These are phyloP conservation scores for Neurospora sp. DNA, from an alignment of 2,329 filamentous ascomycete genomes.

Conservation along the genomic window DNA sequence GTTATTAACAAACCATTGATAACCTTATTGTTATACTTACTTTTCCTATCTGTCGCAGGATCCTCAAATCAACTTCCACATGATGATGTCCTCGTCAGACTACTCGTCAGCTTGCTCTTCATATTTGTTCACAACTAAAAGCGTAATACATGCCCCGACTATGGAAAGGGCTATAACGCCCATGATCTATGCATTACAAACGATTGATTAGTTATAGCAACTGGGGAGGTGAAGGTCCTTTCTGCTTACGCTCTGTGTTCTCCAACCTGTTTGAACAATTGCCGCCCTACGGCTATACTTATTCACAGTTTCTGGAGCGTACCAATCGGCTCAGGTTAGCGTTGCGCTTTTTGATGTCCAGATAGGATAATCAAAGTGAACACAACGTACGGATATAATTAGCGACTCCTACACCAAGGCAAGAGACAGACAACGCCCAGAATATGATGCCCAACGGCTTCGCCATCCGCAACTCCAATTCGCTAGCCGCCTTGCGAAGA, in stretches of 20 bases:
- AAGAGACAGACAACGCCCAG: slow-evolving; percentile 72
- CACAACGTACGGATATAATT: slow-evolving; percentile 67
- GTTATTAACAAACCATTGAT: neutral
- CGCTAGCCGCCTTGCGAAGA: slow-evolving; percentile 60
- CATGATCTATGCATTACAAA: slow-evolving; percentile 39
- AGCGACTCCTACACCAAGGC: slow-evolving; percentile 63
- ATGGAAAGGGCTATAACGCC: slow-evolving; percentile 52
- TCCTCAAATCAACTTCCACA: neutral
- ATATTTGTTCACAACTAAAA: slow-evolving; percentile 42
- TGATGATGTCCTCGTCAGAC: neutral
- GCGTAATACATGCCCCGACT: slow-evolving; percentile 53
- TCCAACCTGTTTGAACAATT: slow-evolving; percentile 87
- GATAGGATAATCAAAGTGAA: neutral
- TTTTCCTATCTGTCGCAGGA: neutral
- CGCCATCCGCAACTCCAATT: slow-evolving; percentile 65
- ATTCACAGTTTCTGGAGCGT: slow-evolving; percentile 50
- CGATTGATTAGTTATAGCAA: neutral
- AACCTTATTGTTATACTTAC: neutral
- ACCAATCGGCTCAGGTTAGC: neutral
- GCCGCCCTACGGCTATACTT: slow-evolving; percentile 71
- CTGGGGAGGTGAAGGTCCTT: neutral
- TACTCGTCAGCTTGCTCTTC: slow-evolving; percentile 16
- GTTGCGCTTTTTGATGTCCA: neutral
- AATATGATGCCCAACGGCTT: slow-evolving; percentile 80
- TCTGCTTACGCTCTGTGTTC: slow-evolving; percentile 66